These are phyloP conservation scores for Nicotiana tomentosiformis DNA, from an alignment of 257 asterid genomes.

Conservation along the genomic window DNA sequence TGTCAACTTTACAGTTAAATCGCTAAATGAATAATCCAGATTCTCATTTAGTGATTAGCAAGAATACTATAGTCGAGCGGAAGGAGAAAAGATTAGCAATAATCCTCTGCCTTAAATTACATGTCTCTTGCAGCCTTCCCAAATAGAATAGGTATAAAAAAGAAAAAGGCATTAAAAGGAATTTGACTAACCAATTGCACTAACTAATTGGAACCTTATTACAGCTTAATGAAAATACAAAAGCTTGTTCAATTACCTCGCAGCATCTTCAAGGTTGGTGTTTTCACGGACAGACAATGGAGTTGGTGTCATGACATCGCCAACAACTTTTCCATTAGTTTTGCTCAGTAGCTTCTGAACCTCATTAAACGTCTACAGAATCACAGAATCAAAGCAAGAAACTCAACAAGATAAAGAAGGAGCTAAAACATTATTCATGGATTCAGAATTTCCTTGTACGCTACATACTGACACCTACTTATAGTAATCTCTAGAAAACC, in stretches of 20 bases:
- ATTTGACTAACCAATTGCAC: background rate
- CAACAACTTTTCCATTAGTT: slow-evolving; percentile 79
- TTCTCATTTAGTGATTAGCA: background rate
- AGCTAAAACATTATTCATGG: background rate
- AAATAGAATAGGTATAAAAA: background rate
- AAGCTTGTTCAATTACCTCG: slow-evolving; percentile 40
- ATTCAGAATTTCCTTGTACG: background rate
- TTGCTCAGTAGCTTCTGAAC: slow-evolving; percentile 72
- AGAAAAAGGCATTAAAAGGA: background rate
- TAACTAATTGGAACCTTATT: background rate
- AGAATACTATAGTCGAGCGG: background rate
- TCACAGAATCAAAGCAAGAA: background rate
- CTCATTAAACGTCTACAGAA: slow-evolving; percentile 68
- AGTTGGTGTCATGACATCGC: slow-evolving; percentile 76
- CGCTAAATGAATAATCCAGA: background rate
- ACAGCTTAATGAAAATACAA: background rate
- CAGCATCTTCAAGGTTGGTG: slow-evolving; percentile 89
- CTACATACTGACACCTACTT: background rate
- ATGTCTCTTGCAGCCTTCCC: background rate
- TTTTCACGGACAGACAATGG: slow-evolving; percentile 70
- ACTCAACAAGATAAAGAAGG: slow-evolving; percentile 10
- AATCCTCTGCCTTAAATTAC: background rate
- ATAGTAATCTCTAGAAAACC: background rate
- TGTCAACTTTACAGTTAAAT: background rate
- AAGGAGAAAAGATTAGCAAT: background rate